phyloP scores from a whole-genome alignment of 345 rosid genomes.

The Psidium guajava region DNA sequence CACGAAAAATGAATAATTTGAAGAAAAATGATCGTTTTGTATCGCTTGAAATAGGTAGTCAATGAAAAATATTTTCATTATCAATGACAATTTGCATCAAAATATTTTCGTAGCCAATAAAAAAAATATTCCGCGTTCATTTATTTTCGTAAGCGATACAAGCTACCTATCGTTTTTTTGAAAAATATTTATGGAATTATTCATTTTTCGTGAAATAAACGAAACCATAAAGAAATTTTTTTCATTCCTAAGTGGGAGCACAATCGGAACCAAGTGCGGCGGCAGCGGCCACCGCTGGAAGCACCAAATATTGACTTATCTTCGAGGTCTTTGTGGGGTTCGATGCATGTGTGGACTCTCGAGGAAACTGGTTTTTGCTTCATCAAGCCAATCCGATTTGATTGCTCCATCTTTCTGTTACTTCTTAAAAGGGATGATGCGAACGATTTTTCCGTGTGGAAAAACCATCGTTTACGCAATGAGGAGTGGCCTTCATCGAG shows the following conservation, averaged over 20 bases:
- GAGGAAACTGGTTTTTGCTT: neutral
- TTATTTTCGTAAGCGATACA: no score
- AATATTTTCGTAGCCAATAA: no score
- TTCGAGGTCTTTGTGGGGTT: neutral
- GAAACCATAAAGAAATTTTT: no score
- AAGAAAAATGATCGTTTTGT: no score
- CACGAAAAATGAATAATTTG: no score
- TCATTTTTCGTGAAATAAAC: no score
- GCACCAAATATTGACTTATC: neutral
- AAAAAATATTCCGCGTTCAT: no score
- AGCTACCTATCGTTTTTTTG: no score
- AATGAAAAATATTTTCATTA: no score
- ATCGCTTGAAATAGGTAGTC: no score
- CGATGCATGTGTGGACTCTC: neutral
- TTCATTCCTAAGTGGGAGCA: neutral
- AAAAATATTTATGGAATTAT: no score
- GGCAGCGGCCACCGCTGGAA: neutral
- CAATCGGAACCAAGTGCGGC: neutral
- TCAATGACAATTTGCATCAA: no score
- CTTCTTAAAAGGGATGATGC: neutral
- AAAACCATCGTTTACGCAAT: neutral
- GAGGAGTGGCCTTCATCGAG: neutral
- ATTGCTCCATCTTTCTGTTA: neutral
- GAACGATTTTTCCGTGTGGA: neutral
- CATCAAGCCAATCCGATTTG: neutral